Percentiles rank a stretch among this genome's conserved stretches.
phyloP scores from a whole-genome alignment of 176 grass and related monocot species.

The Saccharum officinarum region DNA sequence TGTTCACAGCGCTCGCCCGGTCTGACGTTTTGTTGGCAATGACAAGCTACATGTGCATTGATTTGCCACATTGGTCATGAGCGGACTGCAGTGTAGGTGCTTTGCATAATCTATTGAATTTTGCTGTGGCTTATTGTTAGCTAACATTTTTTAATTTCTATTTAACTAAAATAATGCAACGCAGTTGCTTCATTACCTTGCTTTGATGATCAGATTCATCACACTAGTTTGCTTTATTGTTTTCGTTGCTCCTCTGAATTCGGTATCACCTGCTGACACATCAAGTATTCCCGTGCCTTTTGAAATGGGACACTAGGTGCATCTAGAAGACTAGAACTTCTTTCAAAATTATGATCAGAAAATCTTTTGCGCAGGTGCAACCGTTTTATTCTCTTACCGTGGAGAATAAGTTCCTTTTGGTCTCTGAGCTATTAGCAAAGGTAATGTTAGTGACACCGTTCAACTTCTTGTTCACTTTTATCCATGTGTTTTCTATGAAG shows the following conservation, averaged over 20 bases:
- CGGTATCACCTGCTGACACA: not conserved
- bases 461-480: not conserved
- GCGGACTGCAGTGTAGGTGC: not conserved
- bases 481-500: conserved; percentile 17
- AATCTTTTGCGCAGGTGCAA: conserved; percentile 40
- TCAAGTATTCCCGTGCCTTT: not conserved
- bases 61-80: not conserved
- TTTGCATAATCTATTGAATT: not conserved
- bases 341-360: not conserved
- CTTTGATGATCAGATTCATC: not conserved
- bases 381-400: conserved; percentile 54
- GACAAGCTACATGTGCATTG: not conserved
- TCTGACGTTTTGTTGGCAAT: not conserved
- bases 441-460: conserved; percentile 16
- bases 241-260: not conserved
- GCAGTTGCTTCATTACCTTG: not conserved
- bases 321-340: not conserved
- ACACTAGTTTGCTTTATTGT: not conserved
- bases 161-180: not conserved
- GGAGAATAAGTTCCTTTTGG: conserved; percentile 49
- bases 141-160: not conserved
- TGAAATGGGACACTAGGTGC: not conserved
- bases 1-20: not conserved
- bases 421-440: conserved; percentile 64
- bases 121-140: not conserved